Percentiles rank a stretch among this genome's conserved stretches.
These are phyloP conservation scores for Floccularia luteovirens DNA, from an alignment of 768 basidiomycete species.

Conservation along the genomic window DNA sequence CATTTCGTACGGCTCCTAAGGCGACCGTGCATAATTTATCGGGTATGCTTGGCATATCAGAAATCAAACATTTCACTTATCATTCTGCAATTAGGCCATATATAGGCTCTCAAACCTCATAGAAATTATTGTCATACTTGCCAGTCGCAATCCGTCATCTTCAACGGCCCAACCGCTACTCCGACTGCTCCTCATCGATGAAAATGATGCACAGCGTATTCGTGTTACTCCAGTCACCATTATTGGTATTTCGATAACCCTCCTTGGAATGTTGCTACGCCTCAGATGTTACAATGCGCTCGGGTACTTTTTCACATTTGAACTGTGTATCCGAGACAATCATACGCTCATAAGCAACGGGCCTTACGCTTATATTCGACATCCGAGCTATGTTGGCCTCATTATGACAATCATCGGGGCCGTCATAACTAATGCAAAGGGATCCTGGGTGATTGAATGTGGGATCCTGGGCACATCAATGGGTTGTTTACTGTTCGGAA, in stretches of 20 bases:
- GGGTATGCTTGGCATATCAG: conserved; percentile 12
- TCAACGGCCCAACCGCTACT: conserved; percentile 13
- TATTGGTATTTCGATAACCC: conserved; percentile 19
- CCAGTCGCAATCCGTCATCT: conserved; percentile 9
- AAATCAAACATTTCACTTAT: not conserved
- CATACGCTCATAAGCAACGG: conserved; percentile 25
- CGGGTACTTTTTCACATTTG: conserved; percentile 29
- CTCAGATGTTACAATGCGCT: conserved; percentile 24
- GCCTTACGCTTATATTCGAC: conserved; percentile 27
- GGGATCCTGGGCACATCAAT: conserved; percentile 16
- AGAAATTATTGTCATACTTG: conserved; percentile 21
- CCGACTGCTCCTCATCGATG: conserved; percentile 7
- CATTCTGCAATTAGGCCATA: conserved; percentile 12
- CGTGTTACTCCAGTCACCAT: conserved; percentile 18
- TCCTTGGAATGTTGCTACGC: conserved; percentile 24
- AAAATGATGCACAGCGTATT: conserved; percentile 9
- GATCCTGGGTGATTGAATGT: conserved; percentile 26
- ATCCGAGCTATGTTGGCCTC: conserved; percentile 30
- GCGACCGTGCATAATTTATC: conserved; percentile 16
- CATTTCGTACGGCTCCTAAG: conserved; percentile 19
- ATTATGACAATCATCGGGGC: conserved; percentile 21
- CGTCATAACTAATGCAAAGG: conserved; percentile 14
- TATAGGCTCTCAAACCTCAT: conserved; percentile 17
- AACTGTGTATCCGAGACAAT: conserved; percentile 22
- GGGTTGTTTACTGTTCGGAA: conserved; percentile 12